Conservation (phyloP, 2,329 filamentous ascomycete genomes). For the Rutstroemia sp. region DNA sequence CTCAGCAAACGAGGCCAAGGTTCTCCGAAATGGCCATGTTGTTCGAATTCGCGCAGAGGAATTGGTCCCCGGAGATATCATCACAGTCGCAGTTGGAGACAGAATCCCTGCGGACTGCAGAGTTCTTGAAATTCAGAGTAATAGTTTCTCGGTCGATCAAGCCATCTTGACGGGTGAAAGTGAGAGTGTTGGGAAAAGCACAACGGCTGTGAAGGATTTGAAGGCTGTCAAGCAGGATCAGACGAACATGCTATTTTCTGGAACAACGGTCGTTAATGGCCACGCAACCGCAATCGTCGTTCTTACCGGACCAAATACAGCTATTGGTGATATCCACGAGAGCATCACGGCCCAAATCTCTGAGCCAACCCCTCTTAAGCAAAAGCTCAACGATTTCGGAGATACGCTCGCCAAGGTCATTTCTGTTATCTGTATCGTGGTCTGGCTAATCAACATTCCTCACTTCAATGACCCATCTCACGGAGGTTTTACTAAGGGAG, state of each 20-base stretch:
- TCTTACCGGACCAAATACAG: slow-evolving; percentile 80
- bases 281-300: slow-evolving; percentile 88
- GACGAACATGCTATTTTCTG: slow-evolving; percentile 95
- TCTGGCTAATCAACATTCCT: slow-evolving; percentile 97
- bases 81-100: slow-evolving; percentile 83
- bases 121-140: slow-evolving; percentile 84
- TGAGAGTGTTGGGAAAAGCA: slow-evolving; percentile 89
- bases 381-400: slow-evolving; percentile 98
- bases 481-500: slow-evolving; percentile 90
- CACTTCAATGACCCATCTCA: slow-evolving; percentile 95
- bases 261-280: slow-evolving; percentile 92
- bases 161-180: slow-evolving; percentile 96
- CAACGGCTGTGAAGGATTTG: slow-evolving; percentile 58
- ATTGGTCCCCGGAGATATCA: slow-evolving; percentile 86
- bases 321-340: slow-evolving; percentile 97
- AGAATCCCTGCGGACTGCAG: slow-evolving; percentile 93
- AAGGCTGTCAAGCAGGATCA: slow-evolving; percentile 96
- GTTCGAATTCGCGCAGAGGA: slow-evolving; percentile 91
- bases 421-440: slow-evolving; percentile 88
- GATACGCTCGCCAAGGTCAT: slow-evolving; percentile 96
- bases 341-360: slow-evolving; percentile 98
- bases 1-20: slow-evolving; percentile 95
- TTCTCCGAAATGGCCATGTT: slow-evolving; percentile 69
- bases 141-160: slow-evolving; percentile 94
- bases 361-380: slow-evolving; percentile 91